Base-by-base conservation (phyloP, 2,329 filamentous ascomycete genomes). In the Pseudogymnoascus pannorum region DNA sequence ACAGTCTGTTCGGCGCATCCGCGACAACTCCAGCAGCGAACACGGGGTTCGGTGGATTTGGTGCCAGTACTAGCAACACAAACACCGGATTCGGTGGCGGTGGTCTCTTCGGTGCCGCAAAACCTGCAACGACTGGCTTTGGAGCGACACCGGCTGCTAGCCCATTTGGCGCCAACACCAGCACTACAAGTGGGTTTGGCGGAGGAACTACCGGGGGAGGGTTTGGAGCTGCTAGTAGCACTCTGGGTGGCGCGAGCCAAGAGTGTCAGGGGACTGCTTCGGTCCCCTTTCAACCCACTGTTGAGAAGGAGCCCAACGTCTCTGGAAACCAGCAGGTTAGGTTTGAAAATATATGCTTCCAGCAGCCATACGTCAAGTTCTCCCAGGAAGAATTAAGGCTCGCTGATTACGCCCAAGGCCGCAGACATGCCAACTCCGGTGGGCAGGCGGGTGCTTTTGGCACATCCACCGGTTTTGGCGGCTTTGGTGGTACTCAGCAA, bases 331-430 rank as follows among this genome's bases (percentile, higher is more conserved):
- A 81, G 68, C 77, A 66, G 84, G 76, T 88, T 70, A 81, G 87
- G 3, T 95, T 88, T 73, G 90, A 94, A 74, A 93, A 86, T 67
- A 85, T 95, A 61, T 78, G 87, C 20, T 92, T 93, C 73, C 87
- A 89, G 75, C 85, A 87, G 22, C 83, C 88, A 1, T 95, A 93
- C 77, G 87, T 87, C 73, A 95, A 94, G 72, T 97, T 88, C 79
- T 97, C 93, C 8, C 84, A 90, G n/a, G 94, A 90, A 69, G 88
- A 94, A 73, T 76, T 94, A 60, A 82, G 90, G 70, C 75, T 96
- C 64, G 91, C 86, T 51, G 94, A 99, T 74, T 99, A 99, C 73
- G 84, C 87, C 63, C 89, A 92, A 74, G 92, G 92, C 58, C 86
- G 92, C 63, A 87, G 88, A 60, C 91, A 84, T 72, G 94, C 92